Conservation (phyloP, 306 rosid species). For the Cotoneaster glaucophyllus region DNA sequence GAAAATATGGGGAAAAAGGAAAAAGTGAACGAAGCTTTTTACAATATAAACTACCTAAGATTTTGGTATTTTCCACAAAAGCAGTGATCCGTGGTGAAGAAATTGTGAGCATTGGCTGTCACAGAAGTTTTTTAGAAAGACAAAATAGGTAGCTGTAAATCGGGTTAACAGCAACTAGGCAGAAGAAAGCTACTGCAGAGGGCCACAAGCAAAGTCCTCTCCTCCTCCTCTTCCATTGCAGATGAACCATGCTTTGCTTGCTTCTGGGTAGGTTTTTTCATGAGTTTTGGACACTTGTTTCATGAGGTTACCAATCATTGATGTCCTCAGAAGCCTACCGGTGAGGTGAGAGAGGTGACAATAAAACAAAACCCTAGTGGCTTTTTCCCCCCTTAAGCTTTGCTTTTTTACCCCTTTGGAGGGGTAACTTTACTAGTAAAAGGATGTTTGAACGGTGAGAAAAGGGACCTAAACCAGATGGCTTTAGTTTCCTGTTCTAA, state of each 20-base stretch:
- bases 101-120: not conserved
- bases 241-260: constrained; percentile 28
- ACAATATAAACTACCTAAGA: not conserved
- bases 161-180: constrained; percentile 27
- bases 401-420: constrained; percentile 21
- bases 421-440: constrained; percentile 31
- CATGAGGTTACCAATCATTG: constrained; percentile 31
- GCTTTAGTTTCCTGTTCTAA: constrained; percentile 11
- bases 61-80: not conserved
- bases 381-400: constrained; percentile 23
- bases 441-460: constrained; percentile 30
- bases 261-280: constrained; percentile 10
- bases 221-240: not conserved
- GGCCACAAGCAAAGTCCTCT: constrained; percentile 16
- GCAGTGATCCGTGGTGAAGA: not conserved
- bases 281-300: constrained; percentile 23
- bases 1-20: not conserved
- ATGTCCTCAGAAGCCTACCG: constrained; percentile 47
- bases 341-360: constrained; percentile 8
- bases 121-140: not conserved
- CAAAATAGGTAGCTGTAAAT: not conserved
- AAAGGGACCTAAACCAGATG: constrained; percentile 7
- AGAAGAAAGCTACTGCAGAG: constrained; percentile 25
- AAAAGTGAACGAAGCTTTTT: not conserved
- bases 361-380: constrained; percentile 23